Conservation (phyloP, 169 alveolate species). For the Cystoisospora suis region DNA sequence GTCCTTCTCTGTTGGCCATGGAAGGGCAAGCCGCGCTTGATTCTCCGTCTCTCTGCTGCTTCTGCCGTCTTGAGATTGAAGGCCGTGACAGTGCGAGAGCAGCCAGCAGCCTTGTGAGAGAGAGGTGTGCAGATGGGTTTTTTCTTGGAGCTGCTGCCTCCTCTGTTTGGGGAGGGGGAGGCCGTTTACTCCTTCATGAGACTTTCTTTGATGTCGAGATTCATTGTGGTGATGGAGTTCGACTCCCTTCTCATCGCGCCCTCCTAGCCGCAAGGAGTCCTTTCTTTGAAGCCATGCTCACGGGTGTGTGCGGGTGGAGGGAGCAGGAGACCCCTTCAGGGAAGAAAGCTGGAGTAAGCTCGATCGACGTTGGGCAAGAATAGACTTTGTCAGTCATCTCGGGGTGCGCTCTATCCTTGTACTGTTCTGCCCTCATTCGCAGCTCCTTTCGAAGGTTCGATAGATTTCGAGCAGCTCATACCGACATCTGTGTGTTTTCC, state of each 20-base stretch:
- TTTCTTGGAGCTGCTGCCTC: no score
- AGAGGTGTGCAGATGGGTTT: no score
- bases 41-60: slow-evolving; percentile 1
- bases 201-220: slow-evolving; percentile 53
- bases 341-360: not conserved
- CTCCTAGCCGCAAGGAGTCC: slow-evolving; percentile 59
- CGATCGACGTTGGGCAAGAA: no score
- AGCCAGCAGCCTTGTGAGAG: no score
- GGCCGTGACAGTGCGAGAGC: not conserved
- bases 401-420: no score
- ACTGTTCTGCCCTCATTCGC: no score
- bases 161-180: not conserved
- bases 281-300: slow-evolving; percentile 62
- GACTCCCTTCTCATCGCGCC: slow-evolving; percentile 57
- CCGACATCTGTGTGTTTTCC: no score
- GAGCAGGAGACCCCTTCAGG: slow-evolving; percentile 20
- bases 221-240: slow-evolving; percentile 56
- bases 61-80: not conserved
- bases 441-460: no score
- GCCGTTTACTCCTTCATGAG: slow-evolving; percentile 27
- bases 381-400: no score
- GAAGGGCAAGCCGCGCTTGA: no score
- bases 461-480: no score
- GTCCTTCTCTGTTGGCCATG: no score
- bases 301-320: slow-evolving; percentile 53